Base-by-base conservation (phyloP, 768 basidiomycete species). In the Tylopilus rubrobrunneus region DNA sequence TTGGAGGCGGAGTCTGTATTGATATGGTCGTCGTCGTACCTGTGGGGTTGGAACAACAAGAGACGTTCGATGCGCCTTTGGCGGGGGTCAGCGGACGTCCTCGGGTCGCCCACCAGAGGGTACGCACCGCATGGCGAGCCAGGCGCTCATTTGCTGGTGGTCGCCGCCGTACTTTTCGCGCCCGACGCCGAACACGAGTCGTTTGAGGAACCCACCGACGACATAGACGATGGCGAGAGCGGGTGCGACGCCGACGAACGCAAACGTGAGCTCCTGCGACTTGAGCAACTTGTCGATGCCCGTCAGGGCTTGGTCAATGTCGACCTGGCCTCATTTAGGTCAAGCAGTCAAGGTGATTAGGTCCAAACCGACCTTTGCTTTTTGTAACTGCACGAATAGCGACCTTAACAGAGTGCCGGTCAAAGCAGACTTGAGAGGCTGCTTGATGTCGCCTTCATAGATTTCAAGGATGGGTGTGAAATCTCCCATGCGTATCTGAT, bases 191-290 rank as follows among this genome's bases (percentile, higher is more conserved):
- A 70, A 70, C 73, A 81, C 82, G 1, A 88, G 52, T 1, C 71
- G 70, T 11, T 72, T 60, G 4, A 86, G 29, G 66, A 80, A 84
- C 9, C 82, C 82, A 15, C 79, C 77, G 3, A 78, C 53, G 1
- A 85, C 74, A 60, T 94, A 95, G 4, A 94, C 80, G 33, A 98
- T 74, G 5, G 86, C 81, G 46, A 98, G 71, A 0, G 89, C 86
- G 9, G 96, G 96, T 0, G 96, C 94, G 15, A 98, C 87, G 59
- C 95, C 95, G 55, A 97, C 93, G 63, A 98, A 98, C 6, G 90
- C 96, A 62, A 99, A 99, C 1, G 93, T 97, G 42, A 97, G 76
- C 66, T 96, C 92, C 71, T 97, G 94, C 1, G 92, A 95, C 60
- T 87, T 92, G 58, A 98, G 84, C 51, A 98, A 76, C 64, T 88